Conservation (phyloP, 192 early-diverging fungal genomes). For the Chytriomyces confervae region DNA sequence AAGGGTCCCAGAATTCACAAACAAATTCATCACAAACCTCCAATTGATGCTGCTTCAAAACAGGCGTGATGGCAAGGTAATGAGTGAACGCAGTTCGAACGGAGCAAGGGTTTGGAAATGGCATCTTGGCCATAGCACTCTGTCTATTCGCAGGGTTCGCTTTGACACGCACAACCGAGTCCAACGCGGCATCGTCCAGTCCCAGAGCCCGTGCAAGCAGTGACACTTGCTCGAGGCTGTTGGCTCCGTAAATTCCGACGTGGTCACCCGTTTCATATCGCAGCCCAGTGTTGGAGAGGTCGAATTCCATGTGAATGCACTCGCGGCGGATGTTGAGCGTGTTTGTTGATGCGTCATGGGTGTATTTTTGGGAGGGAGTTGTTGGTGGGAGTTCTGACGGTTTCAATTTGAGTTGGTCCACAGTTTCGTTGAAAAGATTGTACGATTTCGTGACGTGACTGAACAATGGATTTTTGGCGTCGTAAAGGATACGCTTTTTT, state of each 20-base stretch:
- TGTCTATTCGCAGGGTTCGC: constrained; percentile 61
- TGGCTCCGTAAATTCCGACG: constrained; percentile 88
- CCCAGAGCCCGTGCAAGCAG: not conserved
- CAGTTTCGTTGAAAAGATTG: constrained; percentile 68
- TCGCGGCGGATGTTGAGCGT: constrained; percentile 67
- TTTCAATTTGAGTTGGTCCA: constrained; percentile 37
- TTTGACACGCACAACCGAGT: constrained; percentile 70
- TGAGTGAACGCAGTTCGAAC: constrained; percentile 84
- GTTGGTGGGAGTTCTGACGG: constrained; percentile 9
- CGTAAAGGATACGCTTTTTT: constrained; percentile 61
- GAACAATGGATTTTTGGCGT: constrained; percentile 86
- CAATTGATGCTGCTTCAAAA: constrained; percentile 63
- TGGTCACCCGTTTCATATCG: constrained; percentile 94
- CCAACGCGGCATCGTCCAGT: constrained; percentile 59
- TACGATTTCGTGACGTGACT: constrained; percentile 68
- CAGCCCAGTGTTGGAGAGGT: constrained; percentile 79
- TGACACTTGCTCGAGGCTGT: constrained; percentile 65
- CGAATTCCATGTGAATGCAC: constrained; percentile 94
- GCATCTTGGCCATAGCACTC: constrained; percentile 75
- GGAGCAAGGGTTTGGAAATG: constrained; percentile 85
- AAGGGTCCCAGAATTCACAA: not conserved
- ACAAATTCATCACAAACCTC: constrained; percentile 43
- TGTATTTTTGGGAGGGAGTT: constrained; percentile 33
- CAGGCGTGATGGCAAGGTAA: constrained; percentile 86
- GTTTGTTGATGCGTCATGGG: not conserved